These are phyloP conservation scores for Pythium brassicae DNA, from an alignment of 352 stramenopile genomes.

Conservation along the genomic window DNA sequence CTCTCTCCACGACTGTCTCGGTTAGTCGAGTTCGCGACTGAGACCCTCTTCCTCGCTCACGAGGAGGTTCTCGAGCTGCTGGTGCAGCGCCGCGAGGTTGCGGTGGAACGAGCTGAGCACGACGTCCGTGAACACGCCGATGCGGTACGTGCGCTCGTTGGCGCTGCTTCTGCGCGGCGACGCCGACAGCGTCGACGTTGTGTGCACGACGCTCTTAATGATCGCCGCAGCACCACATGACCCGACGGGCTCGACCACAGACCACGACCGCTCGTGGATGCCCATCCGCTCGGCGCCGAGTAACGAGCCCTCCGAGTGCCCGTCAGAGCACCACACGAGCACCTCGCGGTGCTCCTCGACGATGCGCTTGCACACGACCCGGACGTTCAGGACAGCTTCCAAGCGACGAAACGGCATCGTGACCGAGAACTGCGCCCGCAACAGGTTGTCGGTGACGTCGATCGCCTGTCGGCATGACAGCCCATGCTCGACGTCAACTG, in stretches of 20 bases:
- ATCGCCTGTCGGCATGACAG: not conserved
- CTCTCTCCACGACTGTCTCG: no score
- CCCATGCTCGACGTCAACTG: no score
- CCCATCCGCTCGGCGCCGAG: not conserved
- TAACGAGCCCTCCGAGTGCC: not conserved
- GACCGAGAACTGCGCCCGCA: not conserved
- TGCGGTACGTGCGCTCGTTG: not conserved
- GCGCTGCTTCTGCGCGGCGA: no score
- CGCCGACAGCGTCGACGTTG: no score
- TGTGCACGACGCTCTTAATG: no score
- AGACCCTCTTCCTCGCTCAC: not conserved
- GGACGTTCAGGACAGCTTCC: not conserved
- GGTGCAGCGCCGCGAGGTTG: slow-evolving; percentile 8
- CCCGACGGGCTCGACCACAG: not conserved
- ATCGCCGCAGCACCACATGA: no score
- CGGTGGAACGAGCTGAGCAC: slow-evolving; percentile 4
- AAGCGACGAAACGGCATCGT: not conserved
- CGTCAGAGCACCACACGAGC: slow-evolving; percentile 1
- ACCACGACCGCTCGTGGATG: slow-evolving; percentile 4
- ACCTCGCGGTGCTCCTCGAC: slow-evolving; percentile 5
- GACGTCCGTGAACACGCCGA: slow-evolving; percentile 9
- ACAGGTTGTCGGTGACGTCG: not conserved
- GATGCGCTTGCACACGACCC: slow-evolving; percentile 2
- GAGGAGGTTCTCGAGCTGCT: slow-evolving; percentile 5
- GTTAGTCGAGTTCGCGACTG: no score